A percentile compares a stretch with the other conserved stretches of the same genome.
Evolutionary conservation across 306 rosid species (phyloP).

Genomic region (Malus domestica): ASM211411v1 NC_041800.1:22114733-22115232

Average conservation of each 20-base stretch:
- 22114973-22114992: constrained; percentile 1
- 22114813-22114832: no score
- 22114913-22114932: constrained; percentile 1
- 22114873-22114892: neutral
- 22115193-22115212: constrained; percentile 61
- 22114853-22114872: neutral
- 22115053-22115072: constrained; percentile 71
- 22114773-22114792: no score
- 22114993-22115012: constrained; percentile 44
- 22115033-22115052: constrained; percentile 38
- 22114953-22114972: neutral
- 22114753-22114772: no score
- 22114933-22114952: neutral
- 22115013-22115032: constrained; percentile 28
- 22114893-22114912: neutral
- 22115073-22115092: constrained; percentile 69
- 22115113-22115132: constrained; percentile 54
- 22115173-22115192: constrained; percentile 66
- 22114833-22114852: neutral
- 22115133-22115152: constrained; percentile 68
- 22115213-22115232: constrained; percentile 66
- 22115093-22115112: constrained; percentile 75
- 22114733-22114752: no score
- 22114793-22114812: no score
- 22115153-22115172: constrained; percentile 72